These are phyloP conservation scores for Begonia peltatifolia DNA, from an alignment of 306 rosid genomes.

Conservation along the genomic window DNA sequence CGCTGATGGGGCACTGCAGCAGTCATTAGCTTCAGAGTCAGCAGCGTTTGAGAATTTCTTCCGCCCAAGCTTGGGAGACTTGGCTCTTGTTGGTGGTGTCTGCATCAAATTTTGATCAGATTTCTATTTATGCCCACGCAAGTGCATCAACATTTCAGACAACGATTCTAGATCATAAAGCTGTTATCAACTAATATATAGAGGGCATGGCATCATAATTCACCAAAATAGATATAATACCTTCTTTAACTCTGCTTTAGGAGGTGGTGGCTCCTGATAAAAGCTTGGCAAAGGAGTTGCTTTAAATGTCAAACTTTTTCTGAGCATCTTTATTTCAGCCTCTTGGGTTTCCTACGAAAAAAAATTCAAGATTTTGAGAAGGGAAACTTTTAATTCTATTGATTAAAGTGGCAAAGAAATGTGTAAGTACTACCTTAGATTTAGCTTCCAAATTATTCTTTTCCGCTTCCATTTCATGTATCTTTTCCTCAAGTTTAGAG, in stretches of 20 bases:
- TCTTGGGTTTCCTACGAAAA: constrained; percentile 77
- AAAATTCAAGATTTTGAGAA: constrained; percentile 6
- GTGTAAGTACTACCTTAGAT: constrained; percentile 51
- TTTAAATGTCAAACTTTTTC: constrained; percentile 51
- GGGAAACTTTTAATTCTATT: constrained; percentile 6
- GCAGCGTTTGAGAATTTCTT: constrained; percentile 39
- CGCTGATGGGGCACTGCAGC: constrained; percentile 23
- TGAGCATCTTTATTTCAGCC: constrained; percentile 57
- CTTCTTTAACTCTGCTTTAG: constrained; percentile 59
- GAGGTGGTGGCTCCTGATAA: constrained; percentile 69
- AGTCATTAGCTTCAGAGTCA: constrained; percentile 36
- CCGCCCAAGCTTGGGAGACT: constrained; percentile 97
- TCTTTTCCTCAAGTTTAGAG: constrained; percentile 89
- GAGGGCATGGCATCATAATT: not conserved
- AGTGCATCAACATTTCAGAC: no score
- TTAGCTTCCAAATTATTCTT: constrained; percentile 78
- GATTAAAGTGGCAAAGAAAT: constrained; percentile 8
- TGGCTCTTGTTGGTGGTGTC: constrained; percentile 96
- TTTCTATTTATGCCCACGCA: constrained; percentile 2
- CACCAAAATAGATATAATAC: constrained; percentile 14
- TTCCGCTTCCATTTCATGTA: constrained; percentile 89
- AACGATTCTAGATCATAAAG: no score
- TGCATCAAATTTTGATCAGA: constrained; percentile 21
- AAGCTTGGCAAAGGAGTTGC: constrained; percentile 80
- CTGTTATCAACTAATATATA: no score